Evolutionary conservation across 2,329 filamentous ascomycete species (phyloP).

Genomic region (Arthrobotrys pseudoclavata): DNA sequence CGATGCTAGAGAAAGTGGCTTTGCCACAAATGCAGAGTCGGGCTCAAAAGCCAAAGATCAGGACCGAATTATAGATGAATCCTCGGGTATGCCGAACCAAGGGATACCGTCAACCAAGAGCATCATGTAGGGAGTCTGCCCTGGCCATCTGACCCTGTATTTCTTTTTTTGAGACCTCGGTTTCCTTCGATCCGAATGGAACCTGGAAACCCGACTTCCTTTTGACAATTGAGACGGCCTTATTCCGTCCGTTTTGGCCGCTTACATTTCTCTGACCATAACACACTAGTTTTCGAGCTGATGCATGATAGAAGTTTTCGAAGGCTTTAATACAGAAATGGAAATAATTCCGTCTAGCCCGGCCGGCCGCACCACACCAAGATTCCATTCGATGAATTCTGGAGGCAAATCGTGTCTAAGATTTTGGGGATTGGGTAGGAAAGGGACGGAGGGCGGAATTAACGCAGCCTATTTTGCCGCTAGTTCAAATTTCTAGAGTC

Average conservation of each 20-base stretch:
- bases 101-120: neutral
- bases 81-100: neutral
- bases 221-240: slow-evolving; percentile 32
- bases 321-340: slow-evolving; percentile 11
- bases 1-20: slow-evolving; percentile 6
- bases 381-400: too few species aligned
- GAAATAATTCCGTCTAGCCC: slow-evolving; percentile 42
- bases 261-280: neutral
- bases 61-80: neutral
- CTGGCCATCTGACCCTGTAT: neutral
- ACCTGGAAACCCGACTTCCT: neutral
- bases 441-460: slow-evolving; percentile 29
- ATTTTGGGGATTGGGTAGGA: slow-evolving; percentile 2
- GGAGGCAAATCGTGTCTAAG: slow-evolving; percentile 23
- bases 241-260: slow-evolving; percentile 30
- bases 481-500: neutral
- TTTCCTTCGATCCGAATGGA: slow-evolving; percentile 12
- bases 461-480: slow-evolving; percentile 47
- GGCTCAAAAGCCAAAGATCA: neutral
- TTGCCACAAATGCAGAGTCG: slow-evolving; percentile 4
- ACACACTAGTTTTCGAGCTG: neutral
- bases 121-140: neutral
- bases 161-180: slow-evolving; percentile 4
- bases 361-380: neutral
- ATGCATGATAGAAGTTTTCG: neutral